A percentile compares a stretch with the other conserved stretches of the same genome.
Conservation (phyloP, 208 protist genomes). For the Leishmania major region DNA sequence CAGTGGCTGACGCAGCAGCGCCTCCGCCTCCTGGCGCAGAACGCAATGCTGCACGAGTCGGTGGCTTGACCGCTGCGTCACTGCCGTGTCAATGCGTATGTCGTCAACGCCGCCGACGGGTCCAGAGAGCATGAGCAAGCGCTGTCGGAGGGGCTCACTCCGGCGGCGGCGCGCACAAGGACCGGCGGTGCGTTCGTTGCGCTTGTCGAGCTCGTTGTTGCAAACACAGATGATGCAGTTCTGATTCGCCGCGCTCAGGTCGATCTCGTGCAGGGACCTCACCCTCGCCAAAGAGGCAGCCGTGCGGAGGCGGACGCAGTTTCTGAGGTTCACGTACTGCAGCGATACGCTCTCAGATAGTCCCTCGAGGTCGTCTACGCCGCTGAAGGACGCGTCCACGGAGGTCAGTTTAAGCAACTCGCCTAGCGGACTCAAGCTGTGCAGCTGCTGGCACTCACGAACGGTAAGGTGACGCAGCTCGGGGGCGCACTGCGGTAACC, state of each 20-base stretch:
- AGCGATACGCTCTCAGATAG: conserved; percentile 20
- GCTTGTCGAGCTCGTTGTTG: background rate
- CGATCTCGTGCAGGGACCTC: conserved; percentile 21
- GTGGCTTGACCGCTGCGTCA: conserved; percentile 9
- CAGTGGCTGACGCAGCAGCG: conserved; percentile 15
- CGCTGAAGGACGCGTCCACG: conserved; percentile 26
- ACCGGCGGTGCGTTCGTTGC: background rate
- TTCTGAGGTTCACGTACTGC: conserved; percentile 24
- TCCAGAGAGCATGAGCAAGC: background rate
- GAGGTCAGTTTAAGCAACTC: conserved; percentile 9
- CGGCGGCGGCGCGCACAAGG: background rate
- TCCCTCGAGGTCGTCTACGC: conserved; percentile 18
- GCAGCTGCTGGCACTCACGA: conserved; percentile 22
- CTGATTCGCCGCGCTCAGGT: conserved; percentile 12
- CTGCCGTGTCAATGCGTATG: conserved; percentile 8
- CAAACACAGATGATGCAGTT: conserved; percentile 23
- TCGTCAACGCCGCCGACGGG: background rate
- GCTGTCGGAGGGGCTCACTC: background rate
- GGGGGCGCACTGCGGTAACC: conserved; percentile 10
- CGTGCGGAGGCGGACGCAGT: conserved; percentile 24
- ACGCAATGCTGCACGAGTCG: conserved; percentile 7
- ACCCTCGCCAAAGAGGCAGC: conserved; percentile 27
- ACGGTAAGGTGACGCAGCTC: conserved; percentile 28
- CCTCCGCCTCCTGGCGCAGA: conserved; percentile 4
- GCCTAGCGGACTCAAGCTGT: conserved; percentile 25